Evolutionary conservation across 768 basidiomycete genomes (phyloP), one percentile per base, ranked within the genome.

Genomic region (Lactarius tabidus): DNA sequence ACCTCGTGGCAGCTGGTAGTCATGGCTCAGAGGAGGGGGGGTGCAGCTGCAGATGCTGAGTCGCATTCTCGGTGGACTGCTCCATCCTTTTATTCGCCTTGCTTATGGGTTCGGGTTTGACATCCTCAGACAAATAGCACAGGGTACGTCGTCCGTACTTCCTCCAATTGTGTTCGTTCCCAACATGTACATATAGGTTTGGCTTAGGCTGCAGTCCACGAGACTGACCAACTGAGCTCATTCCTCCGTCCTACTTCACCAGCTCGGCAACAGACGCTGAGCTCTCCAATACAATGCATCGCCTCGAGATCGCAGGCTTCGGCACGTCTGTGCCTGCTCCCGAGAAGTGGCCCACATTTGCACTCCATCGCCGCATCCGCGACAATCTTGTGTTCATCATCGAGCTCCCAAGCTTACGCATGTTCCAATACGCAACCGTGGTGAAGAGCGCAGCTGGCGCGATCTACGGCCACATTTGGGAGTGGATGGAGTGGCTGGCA

Each of bases 21-120:
- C 67, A 38, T 7, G 65, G 51, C 35, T 67, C 58, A 28, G 62
- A 68, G 31, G 65, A 65, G n/a, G n/a, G 28, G 64, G 67, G 28
- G 66, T 65, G 48, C 78, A 82, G 31, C 84, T 83, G 0, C 74
- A 79, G 62, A 85, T 90, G 85, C 69, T 89, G 29, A 79, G 77
- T 51, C 81, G 86, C 12, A 79, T 85, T 64, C 57, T 86, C 17
- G 77, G 77, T 2, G 86, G 85, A 2, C 69, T 87, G 9, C 35
- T 89, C 7, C 89, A 90, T 69, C 84, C 88, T 0, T 59, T 88
- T 48, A 88, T 90, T 57, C 85, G 88, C 68, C 68, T 76, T 1
- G 87, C 86, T 17, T 82, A 84, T 71, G 88, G 86, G 6, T 72
- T 81, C 3, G 89, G 89, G 71, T 89, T 89, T 65, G 77, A 79